Conservation (phyloP, 164 flowering plant genomes). For the Brasenia schreberi region DNA sequence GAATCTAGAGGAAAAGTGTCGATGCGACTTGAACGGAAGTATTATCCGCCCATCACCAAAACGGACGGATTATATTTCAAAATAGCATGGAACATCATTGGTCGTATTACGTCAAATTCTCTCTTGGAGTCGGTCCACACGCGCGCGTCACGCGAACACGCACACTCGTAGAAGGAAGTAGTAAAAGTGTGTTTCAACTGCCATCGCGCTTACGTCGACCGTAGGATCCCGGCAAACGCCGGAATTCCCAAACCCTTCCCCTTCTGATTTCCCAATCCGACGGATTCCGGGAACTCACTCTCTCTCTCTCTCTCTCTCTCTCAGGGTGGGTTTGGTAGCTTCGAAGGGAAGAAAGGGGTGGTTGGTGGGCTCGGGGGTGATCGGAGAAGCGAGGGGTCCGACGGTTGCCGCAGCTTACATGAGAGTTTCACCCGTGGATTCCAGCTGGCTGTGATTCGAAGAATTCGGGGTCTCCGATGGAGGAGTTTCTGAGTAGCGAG, state of each 20-base stretch:
- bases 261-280: not conserved
- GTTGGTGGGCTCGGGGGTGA: not conserved
- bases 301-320: not conserved
- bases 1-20: no score
- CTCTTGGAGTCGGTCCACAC: no score
- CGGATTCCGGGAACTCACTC: not conserved
- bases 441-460: not conserved
- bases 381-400: not conserved
- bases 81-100: no score
- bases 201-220: no score
- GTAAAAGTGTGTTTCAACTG: no score
- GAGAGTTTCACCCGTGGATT: not conserved
- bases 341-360: not conserved
- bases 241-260: not conserved
- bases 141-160: no score
- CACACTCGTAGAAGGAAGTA: no score
- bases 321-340: not conserved
- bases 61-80: no score
- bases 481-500: slow-evolving; percentile 30
- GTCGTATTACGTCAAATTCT: no score
- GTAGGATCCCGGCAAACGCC: no score
- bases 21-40: no score
- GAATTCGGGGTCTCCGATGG: slow-evolving; percentile 14
- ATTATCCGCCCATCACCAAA: no score
- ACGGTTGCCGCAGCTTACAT: not conserved